Evolutionary conservation across 768 basidiomycete species (phyloP).

Genomic region (Fibroporia radiculosa): DNA sequence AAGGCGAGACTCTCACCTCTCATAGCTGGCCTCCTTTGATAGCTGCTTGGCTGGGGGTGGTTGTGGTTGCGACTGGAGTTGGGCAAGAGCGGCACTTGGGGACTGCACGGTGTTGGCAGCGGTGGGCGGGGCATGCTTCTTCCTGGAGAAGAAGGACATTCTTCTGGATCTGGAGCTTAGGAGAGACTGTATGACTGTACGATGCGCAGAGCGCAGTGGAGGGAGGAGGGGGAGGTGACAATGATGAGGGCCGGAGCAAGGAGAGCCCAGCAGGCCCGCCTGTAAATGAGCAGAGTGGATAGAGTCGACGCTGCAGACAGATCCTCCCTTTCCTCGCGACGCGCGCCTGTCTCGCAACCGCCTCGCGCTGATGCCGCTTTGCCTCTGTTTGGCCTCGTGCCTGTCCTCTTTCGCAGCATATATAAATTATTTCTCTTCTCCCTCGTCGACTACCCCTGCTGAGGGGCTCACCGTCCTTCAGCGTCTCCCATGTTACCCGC

Average conservation of each 20-base stretch:
- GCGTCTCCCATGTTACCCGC: too few species aligned
- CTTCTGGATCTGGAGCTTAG: conserved; percentile 53
- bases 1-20: conserved; percentile 17
- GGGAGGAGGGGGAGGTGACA: conserved; percentile 1
- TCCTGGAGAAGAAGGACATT: conserved; percentile 94
- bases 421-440: too few species aligned
- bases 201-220: conserved; percentile 3
- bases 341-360: conserved; percentile 13
- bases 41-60: conserved; percentile 24
- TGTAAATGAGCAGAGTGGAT: conserved; percentile 6
- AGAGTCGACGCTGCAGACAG: conserved; percentile 11
- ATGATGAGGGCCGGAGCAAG: conserved; percentile 3
- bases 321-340: conserved; percentile 10
- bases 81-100: conserved; percentile 53
- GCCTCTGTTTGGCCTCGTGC: conserved; percentile 5
- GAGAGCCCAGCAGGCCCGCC: conserved; percentile 15
- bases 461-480: too few species aligned
- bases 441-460: too few species aligned
- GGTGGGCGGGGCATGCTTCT: conserved; percentile 51
- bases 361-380: conserved; percentile 18
- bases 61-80: conserved; percentile 18
- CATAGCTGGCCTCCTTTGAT: conserved; percentile 23
- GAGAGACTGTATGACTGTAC: conserved; percentile 61
- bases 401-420: too few species aligned
- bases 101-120: conserved; percentile 37